These are phyloP conservation scores for Ogataea kodamae DNA, from an alignment of 805 yeast species.

Conservation along the genomic window DNA sequence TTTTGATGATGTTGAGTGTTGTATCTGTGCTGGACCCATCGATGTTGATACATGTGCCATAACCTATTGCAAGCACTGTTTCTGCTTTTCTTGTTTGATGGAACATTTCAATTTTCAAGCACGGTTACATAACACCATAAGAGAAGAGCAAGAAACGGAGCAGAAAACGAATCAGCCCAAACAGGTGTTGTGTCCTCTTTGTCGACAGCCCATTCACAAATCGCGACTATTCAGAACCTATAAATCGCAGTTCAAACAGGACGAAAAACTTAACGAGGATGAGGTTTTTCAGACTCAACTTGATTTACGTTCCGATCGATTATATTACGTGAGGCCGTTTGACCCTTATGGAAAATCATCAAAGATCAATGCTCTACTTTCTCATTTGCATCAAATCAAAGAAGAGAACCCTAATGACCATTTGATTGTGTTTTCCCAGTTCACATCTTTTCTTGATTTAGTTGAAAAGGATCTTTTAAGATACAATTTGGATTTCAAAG, in stretches of 20 bases:
- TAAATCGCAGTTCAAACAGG: slow-evolving; percentile 16
- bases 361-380: slow-evolving; percentile 65
- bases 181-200: slow-evolving; percentile 66
- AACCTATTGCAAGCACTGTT: slow-evolving; percentile 77
- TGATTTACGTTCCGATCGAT: slow-evolving; percentile 7
- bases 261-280: slow-evolving; percentile 1
- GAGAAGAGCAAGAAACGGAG: slow-evolving; percentile 4
- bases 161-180: neutral
- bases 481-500: slow-evolving; percentile 44
- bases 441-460: slow-evolving; percentile 75
- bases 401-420: slow-evolving; percentile 62
- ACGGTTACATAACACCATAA: slow-evolving; percentile 14
- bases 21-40: slow-evolving; percentile 75
- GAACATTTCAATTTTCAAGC: slow-evolving; percentile 73
- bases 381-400: slow-evolving; percentile 52
- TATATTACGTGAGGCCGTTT: slow-evolving; percentile 37
- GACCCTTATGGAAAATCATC: slow-evolving; percentile 60
- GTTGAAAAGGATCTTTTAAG: slow-evolving; percentile 57
- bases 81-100: slow-evolving; percentile 67
- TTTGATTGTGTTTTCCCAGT: slow-evolving; percentile 87
- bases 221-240: slow-evolving; percentile 44
- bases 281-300: slow-evolving; percentile 12
- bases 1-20: slow-evolving; percentile 61
- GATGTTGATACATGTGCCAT: slow-evolving; percentile 46
- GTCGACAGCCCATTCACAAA: slow-evolving; percentile 55